Evolutionary conservation across 1,284 basidiomycete genomes (phyloP), one percentile per base, ranked within the genome.

Genomic region (Ganoderma lucidum): DNA sequence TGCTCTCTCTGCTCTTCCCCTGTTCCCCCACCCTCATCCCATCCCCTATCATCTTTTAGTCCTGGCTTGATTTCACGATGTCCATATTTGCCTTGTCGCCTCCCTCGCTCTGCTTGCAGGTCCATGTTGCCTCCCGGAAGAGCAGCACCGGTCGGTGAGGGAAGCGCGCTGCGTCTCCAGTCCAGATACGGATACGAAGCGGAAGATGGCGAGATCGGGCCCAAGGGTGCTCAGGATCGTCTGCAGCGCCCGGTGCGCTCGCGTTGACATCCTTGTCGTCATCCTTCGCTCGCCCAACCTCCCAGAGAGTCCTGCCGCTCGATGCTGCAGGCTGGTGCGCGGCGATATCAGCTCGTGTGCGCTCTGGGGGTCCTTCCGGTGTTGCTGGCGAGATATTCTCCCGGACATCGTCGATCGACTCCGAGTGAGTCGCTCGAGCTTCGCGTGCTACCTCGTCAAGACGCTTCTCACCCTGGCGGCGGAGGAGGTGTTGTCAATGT

Each of bases 281-380:
- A 37, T 63, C 62, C 62, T 65, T 69, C 66, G 59, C 53, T 66
- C 71, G 55, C 65, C 71, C 64, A 70, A 68, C 76, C 77, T 70
- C 69, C 68, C 75, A 76, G 77, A 80, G 80, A 80, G 76, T 78
- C 80, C 79, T 79, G 78, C 78, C 75, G 82, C 84, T 86, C 73
- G 86, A 87, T 68, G 83, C 81, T 78, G 80, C 80, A 78, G 83
- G 80, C 79, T 80, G 80, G 79, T 76, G 73, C 73, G 71, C 70
- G 62, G 76, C 75, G 73, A 75, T 71, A 56, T 59, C 65, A 66
- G 61, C 68, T 66, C 67, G 58, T 48, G 37, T 51, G 62, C 63
- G 58, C 63, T 59, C 60, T 68, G 65, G 67, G 44, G 56, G 66
- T 71, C 69, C 68, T 68, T 75, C 75, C 74, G 74, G 75, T 72